These are phyloP conservation scores for Linaria vulgaris DNA, from an alignment of 257 asterid species.

Conservation along the genomic window DNA sequence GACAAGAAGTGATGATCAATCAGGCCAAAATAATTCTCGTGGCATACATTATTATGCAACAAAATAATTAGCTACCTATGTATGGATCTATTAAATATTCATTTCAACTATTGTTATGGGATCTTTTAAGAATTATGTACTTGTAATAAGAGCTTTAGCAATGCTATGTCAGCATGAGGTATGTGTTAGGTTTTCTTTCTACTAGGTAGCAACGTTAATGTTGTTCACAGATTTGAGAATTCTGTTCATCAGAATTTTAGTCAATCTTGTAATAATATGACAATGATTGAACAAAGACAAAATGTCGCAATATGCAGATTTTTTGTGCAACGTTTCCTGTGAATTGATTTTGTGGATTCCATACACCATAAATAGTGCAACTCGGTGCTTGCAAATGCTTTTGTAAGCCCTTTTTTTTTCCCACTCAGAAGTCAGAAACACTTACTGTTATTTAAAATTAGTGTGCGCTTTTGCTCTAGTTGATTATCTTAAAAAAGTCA, in stretches of 20 bases:
- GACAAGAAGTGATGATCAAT: constrained; percentile 35
- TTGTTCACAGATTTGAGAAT: neutral
- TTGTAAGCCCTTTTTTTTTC: too few species aligned
- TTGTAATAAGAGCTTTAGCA: constrained; percentile 9
- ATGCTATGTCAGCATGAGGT: neutral
- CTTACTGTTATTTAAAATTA: too few species aligned
- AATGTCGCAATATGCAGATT: too few species aligned
- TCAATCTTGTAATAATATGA: neutral
- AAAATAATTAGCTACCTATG: neutral
- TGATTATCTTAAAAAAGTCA: too few species aligned
- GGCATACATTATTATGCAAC: neutral
- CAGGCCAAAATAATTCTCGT: neutral
- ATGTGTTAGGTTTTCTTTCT: neutral
- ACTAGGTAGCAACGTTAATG: neutral
- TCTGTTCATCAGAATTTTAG: neutral
- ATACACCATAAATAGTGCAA: too few species aligned
- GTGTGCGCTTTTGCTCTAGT: too few species aligned
- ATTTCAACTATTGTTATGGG: neutral
- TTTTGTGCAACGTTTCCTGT: too few species aligned
- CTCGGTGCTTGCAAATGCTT: too few species aligned
- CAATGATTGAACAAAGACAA: neutral
- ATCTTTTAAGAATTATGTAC: constrained; percentile 2
- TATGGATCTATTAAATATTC: neutral
- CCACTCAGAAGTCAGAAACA: too few species aligned
- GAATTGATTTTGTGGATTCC: too few species aligned